Base-by-base conservation (phyloP, 352 stramenopile genomes). In the Pythium vanterpoolii region DNA sequence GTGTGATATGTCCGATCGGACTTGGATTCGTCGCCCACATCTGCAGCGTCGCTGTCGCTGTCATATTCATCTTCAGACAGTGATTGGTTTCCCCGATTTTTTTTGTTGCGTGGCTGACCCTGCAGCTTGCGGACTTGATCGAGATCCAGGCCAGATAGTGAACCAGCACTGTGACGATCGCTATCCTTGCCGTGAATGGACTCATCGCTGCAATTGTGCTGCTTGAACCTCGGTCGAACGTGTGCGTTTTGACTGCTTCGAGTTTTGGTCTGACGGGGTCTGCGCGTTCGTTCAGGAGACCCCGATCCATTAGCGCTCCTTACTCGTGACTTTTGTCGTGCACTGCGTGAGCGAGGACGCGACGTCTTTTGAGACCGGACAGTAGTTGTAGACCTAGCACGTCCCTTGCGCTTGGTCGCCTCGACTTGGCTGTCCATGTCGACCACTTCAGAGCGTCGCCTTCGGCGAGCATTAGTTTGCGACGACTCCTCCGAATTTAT, bases 1-100 rank as follows among this genome's bases (percentile, higher is more conserved):
- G 73, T 77, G 21, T 79, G 67, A 34, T 87, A 93, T 51, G 88
- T 76, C 3, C 56, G 65, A 60, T 92, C 83, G 8, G 83, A 91
- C 16, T 57, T 56, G 4, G 72, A 58, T 23, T 61, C 58, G 9
- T 45, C 45, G 11, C 30, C 27, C 1, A 27, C 5, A 51, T 18
- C 43, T 3, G 38, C 26, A 44, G 13, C 31, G 0, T 75, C 64
- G 13, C 61, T 55, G 5, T 71, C 64, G 26, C 26, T 52, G 16
- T 52, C 27, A 31, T 55, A n/a, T 19, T 55, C 48, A 31, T 26
- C 24, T 28, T 60, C 39, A 9, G 40, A 50, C 4, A 21, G 23
- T 10, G 52, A 60, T 50, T 38, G 52, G 16, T 48, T 48, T 39
- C 38, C 52, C 9, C 28, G 6, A 19, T 24, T 16, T 26, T 3